Evolutionary conservation across 768 basidiomycete genomes (phyloP).

Genomic region (Bullera alba): DNA sequence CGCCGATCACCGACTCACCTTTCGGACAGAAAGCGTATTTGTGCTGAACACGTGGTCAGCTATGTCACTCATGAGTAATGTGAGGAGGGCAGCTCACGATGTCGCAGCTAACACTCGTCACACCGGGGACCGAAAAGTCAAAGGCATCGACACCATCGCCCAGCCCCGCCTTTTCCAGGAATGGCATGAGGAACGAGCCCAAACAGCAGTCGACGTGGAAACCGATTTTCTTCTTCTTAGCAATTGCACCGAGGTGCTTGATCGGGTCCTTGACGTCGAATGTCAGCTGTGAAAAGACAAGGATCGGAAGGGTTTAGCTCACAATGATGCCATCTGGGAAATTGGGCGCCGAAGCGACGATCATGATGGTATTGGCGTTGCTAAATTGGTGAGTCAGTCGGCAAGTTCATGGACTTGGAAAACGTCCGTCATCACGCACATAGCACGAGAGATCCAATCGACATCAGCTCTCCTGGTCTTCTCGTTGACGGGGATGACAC

Average conservation of each 20-base stretch:
- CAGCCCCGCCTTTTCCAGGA: constrained; percentile 57
- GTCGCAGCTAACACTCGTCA: constrained; percentile 92
- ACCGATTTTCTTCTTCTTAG: constrained; percentile 66
- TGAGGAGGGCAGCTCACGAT: constrained; percentile 13
- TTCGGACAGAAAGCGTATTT: constrained; percentile 94
- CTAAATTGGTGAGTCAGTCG: constrained; percentile 50
- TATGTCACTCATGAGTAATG: constrained; percentile 4
- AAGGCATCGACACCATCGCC: constrained; percentile 70
- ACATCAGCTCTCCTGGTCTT: constrained; percentile 71
- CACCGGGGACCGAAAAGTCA: constrained; percentile 84
- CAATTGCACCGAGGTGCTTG: constrained; percentile 65
- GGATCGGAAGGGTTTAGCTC: constrained; percentile 1
- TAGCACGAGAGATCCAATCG: constrained; percentile 70
- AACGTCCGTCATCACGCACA: constrained; percentile 54
- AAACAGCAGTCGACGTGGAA: constrained; percentile 93
- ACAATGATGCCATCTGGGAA: constrained; percentile 49
- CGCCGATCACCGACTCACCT: constrained; percentile 47
- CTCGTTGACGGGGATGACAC: constrained; percentile 72
- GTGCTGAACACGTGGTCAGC: constrained; percentile 13
- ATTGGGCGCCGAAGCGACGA: constrained; percentile 71
- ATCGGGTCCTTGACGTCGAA: constrained; percentile 62
- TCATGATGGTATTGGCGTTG: constrained; percentile 81
- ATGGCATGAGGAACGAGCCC: constrained; percentile 89
- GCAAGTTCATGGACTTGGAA: constrained; percentile 1
- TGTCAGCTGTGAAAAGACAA: constrained; percentile 58